Evolutionary conservation across 169 alveolate species (phyloP), one percentile per base, ranked within the genome.

Genomic region (Plasmodium gonderi): DNA sequence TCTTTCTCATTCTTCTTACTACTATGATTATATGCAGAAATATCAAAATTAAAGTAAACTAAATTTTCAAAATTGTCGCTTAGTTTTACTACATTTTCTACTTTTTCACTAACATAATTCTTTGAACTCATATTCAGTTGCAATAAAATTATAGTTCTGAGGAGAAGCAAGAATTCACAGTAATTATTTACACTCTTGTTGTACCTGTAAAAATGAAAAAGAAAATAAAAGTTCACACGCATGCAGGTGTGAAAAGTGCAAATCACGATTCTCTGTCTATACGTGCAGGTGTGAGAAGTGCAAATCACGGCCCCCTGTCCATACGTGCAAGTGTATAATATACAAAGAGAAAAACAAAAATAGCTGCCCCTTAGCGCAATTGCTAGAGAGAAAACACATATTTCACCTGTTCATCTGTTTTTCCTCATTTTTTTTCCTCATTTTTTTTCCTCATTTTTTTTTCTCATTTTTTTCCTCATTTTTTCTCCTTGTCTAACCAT

Each of bases 61-160:
- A 83, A 3, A 47, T 68, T 5, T 7, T 83, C 92, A 49, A 83
- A 83, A 69, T 72, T 42, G 42, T 83, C 83, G 29, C 14, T 72
- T 12, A 83, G 17, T 12, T 83, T 69, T 54, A 60, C 72, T 36
- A 83, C 14, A 72, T 45, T 54, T 69, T 83, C 67, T 45, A 83
- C 36, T 23, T 36, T 45, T 31, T 83, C 38, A 7, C 42, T 72
- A 14, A 17, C 12, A 17, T 36, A 42, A n/a, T 8, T 83, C 76
- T 83, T 83, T 42, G 42, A 36, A 17, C 78, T 47, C 82, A 83
- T 74, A n/a, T 74, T 68, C 17, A 74, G 75, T 72, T 83, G 92
- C 9, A 83, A 67, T 1, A 72, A 31, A 33, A 83, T 26, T 38
- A 33, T 20, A 5, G 74, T 69, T 68, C 92, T 47, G 54, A 83